phyloP scores from a whole-genome alignment of 441 rosid species.

The Biscutella auriculata region DNA sequence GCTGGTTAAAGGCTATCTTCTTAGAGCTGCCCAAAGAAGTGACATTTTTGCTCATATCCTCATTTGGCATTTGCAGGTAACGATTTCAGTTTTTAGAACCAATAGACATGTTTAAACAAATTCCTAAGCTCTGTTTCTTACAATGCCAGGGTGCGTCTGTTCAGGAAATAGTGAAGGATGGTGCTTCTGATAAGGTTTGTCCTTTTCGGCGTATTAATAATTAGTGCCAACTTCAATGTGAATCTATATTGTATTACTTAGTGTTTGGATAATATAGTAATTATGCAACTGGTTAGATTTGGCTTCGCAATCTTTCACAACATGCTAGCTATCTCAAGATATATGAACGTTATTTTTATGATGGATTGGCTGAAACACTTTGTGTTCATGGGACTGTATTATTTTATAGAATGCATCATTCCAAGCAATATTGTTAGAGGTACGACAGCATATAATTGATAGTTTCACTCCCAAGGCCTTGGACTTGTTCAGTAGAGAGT shows the following conservation, averaged over 20 bases:
- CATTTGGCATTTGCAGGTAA: constrained; percentile 84
- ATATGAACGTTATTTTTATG: too few relatives aligned
- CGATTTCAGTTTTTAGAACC: background rate
- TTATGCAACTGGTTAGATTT: too few relatives aligned
- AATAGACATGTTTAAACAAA: too few relatives aligned
- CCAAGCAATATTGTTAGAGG: constrained; percentile 48
- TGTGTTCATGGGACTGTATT: constrained; percentile 4
- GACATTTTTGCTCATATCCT: constrained; percentile 82
- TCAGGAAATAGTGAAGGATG: constrained; percentile 47
- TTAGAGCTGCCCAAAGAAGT: constrained; percentile 80
- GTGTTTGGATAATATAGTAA: too few relatives aligned
- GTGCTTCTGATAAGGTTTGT: constrained; percentile 42
- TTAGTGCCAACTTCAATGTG: background rate
- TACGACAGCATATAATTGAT: constrained; percentile 64
- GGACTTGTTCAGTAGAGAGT: constrained; percentile 65
- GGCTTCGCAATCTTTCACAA: too few relatives aligned
- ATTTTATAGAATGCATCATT: constrained; percentile 49
- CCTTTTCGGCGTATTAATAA: background rate
- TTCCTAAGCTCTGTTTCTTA: constrained; percentile 1
- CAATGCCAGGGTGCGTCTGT: constrained; percentile 63
- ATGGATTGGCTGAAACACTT: background rate
- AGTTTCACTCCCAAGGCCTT: constrained; percentile 62
- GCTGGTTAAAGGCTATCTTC: constrained; percentile 81
- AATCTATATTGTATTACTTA: too few relatives aligned
- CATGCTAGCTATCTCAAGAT: too few relatives aligned